A percentile compares a stretch with the other conserved stretches of the same genome.
Conservation (phyloP, 441 rosid species). For the Mallotus repandus region DNA sequence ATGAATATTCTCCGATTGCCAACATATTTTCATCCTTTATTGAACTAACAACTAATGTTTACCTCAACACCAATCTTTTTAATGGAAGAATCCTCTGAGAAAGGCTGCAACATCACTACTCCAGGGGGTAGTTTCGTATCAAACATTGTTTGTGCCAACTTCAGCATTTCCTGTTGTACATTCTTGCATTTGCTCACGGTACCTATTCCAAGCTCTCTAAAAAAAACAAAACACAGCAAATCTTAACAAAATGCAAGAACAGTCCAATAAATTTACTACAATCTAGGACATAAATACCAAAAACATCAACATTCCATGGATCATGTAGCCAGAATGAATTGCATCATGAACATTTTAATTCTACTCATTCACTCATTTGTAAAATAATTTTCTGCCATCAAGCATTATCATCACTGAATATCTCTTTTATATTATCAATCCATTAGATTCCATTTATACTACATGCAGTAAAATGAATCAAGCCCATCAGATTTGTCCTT, state of each 20-base stretch:
- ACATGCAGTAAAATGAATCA: not conserved
- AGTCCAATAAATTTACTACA: not conserved
- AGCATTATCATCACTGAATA: not conserved
- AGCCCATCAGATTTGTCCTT: not conserved
- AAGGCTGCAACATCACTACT: constrained; percentile 78
- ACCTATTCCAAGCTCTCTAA: constrained; percentile 81
- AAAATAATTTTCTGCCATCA: not conserved
- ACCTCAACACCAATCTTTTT: constrained; percentile 79
- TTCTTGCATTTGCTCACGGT: constrained; percentile 59
- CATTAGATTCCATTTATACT: not conserved
- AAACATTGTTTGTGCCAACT: constrained; percentile 86
- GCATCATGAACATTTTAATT: not conserved
- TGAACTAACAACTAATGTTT: constrained; percentile 13
- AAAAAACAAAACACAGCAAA: constrained; percentile 15
- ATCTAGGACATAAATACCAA: constrained; percentile 6
- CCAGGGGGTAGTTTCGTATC: constrained; percentile 91
- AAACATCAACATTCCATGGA: not conserved
- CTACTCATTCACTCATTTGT: not conserved
- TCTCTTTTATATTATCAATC: not conserved
- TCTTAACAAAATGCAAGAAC: constrained; percentile 1
- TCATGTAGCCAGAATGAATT: not conserved
- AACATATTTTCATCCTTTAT: not conserved
- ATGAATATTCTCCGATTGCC: not conserved
- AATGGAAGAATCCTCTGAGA: constrained; percentile 79
- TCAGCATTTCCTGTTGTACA: constrained; percentile 71